A percentile compares a stretch with the other conserved stretches of the same genome.
Evolutionary conservation across 192 early-diverging fungal species (phyloP).

Genomic region (Chytriomyces confervae): DNA sequence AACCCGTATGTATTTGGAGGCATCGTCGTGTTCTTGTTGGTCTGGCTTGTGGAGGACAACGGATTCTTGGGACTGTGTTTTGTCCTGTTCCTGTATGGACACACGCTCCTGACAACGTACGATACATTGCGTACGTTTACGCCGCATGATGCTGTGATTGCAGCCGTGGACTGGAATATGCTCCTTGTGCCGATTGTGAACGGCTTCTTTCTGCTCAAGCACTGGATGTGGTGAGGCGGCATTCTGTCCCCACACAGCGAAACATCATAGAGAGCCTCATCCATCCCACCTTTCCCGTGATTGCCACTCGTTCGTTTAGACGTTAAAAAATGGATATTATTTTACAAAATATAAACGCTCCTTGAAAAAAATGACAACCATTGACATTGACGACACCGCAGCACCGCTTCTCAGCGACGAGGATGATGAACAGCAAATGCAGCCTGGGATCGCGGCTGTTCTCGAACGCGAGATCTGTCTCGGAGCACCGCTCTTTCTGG

Average conservation of each 20-base stretch:
- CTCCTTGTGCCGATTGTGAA: slow-evolving; percentile 15
- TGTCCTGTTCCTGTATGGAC: background rate
- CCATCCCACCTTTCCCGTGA: no score
- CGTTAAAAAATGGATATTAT: no score
- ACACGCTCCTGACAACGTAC: slow-evolving; percentile 3
- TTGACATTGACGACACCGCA: no score
- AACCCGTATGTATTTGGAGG: slow-evolving; percentile 18
- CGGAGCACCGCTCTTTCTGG: no score
- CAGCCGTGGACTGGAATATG: slow-evolving; percentile 25
- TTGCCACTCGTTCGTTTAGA: no score
- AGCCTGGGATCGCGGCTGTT: no score
- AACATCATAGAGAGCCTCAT: no score
- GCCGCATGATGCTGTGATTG: background rate
- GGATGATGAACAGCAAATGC: no score
- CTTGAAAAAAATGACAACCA: no score
- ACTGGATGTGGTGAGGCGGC: background rate
- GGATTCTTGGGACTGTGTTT: background rate
- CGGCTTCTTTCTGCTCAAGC: slow-evolving; percentile 26
- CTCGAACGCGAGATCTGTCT: no score
- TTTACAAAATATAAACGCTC: no score
- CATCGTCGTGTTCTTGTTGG: background rate
- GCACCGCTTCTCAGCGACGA: no score
- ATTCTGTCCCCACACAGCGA: background rate
- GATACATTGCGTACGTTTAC: background rate
- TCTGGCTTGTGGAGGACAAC: slow-evolving; percentile 42